Base-by-base conservation (phyloP, 805 yeast species). In the Dipodascus geniculatus region DNA sequence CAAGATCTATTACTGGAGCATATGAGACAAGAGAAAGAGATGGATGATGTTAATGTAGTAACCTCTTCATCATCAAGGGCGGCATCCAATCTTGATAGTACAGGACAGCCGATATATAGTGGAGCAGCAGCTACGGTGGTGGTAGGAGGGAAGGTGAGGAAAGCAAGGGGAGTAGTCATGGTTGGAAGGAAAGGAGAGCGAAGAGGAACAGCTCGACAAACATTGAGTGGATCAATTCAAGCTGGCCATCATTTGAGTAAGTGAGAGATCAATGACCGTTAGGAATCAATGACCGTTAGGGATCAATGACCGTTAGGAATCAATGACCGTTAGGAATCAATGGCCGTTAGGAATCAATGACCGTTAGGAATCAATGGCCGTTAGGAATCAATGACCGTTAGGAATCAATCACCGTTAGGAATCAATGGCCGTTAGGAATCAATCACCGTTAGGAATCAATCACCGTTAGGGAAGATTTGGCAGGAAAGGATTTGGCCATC, bases 221-320 rank as follows among this genome's bases (percentile, higher is more conserved):
- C 61, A 6, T 54, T 60, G 22, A 56, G 60, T 16, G 60, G 57
- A 49, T 17, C 54, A 11, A 56, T 60, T 24, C 58, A 57, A 42
- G 62, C 63, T 24, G 63, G 63, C 11, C 59, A 56, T 48, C 61
- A 58, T 50, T 48, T 52, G 23, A 50, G 48, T 6, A 42, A 52
- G 44, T 38, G 20, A 38, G 33, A 28, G 11, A n/a, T n/a, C n/a
- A n/a, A n/a, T n/a, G n/a, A n/a, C n/a, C n/a, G 33, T 11, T 11
- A 28, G 6, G 33, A 6, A 28, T 28, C 6, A 6, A 28, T 28
- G 9, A 28, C 11, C 11, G 11, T 28, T 28, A 11, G 11, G 6
- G 11, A 28, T 6, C 33, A 28, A 28, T 28, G 6, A 28, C 33
- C 33, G n/a, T n/a, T n/a, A n/a, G n/a, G n/a, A n/a, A n/a, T n/a